Base-by-base conservation (phyloP, 257 asterid genomes). In the Jaltomata sinuosa region DNA sequence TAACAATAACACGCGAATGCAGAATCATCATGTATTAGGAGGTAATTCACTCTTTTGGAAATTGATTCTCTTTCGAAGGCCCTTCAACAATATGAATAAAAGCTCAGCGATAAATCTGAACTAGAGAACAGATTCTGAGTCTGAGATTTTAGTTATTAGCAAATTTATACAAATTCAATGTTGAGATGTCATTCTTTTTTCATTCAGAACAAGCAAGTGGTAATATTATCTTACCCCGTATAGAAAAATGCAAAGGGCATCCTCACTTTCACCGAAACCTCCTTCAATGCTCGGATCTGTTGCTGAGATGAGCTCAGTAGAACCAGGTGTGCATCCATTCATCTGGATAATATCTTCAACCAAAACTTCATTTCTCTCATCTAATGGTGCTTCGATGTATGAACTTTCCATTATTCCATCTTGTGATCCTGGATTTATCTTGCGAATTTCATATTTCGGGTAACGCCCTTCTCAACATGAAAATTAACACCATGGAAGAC, bases 381-480 rank as follows among this genome's bases (percentile, higher is more conserved):
- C 91, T 32, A 85, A 85, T 72, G 88, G 83, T 85, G 86, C 90
- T 84, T 42, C 85, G 47, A 62, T 57, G 76, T 81, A 27, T 72
- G 85, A 83, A 74, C 47, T 84, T 65, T 87, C 79, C 57, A 88
- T 88, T 16, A 22, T 86, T 82, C 84, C 92, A 74, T 85, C 87
- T 57, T 87, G 85, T 57, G 83, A 79, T 79, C 87, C 92, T 87
- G 89, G 90, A 88, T 88, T 89, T 83, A 90, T 84, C 90, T 89
- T 94, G 81, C 94, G 94, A 77, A 93, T 91, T 92, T 94, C 98
- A 87, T 87, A 96, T 47, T 74, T 90, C 50, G 97, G 98, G 86
- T 85, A 86, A 79, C 90, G 94, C 71, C 98, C 99, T 96, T 88
- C 88, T 52, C 87, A 86, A 84, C 85, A 87, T 53, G 79, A 83